Conservation (phyloP, 139 green algal species). For the Closterium sp. region DNA sequence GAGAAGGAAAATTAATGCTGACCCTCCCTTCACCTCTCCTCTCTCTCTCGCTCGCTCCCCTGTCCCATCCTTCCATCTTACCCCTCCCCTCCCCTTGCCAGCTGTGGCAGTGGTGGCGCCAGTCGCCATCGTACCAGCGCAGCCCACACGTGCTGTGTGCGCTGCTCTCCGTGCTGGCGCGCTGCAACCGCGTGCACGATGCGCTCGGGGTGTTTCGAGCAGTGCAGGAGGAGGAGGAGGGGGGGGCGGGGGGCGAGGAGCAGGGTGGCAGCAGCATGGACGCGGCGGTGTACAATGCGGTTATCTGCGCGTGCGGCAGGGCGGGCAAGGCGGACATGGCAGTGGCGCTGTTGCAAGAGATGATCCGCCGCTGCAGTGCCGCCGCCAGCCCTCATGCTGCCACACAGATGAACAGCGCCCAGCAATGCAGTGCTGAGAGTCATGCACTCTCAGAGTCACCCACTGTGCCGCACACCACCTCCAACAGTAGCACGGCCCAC, state of each 20-base stretch:
- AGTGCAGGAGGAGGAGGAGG: background rate
- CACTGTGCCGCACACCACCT: too few species aligned
- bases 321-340: conserved; percentile 1
- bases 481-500: too few species aligned
- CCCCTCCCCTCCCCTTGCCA: background rate
- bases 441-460: too few species aligned
- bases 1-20: background rate
- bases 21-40: background rate
- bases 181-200: conserved; percentile 4
- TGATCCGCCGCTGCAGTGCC: background rate
- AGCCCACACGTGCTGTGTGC: background rate
- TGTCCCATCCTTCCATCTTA: background rate
- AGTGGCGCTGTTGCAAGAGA: background rate
- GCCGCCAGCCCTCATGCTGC: background rate
- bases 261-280: background rate
- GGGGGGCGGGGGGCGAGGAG: background rate
- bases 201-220: background rate
- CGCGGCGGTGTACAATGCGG: conserved; percentile 6
- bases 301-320: conserved; percentile 17
- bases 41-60: background rate
- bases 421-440: too few species aligned
- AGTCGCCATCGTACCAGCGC: background rate
- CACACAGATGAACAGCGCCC: too few species aligned
- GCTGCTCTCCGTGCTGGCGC: conserved; percentile 7
- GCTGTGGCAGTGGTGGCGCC: conserved; percentile 21